phyloP scores from a whole-genome alignment of 1,139 yeast species.

The Debaryomyces nepalensis region DNA sequence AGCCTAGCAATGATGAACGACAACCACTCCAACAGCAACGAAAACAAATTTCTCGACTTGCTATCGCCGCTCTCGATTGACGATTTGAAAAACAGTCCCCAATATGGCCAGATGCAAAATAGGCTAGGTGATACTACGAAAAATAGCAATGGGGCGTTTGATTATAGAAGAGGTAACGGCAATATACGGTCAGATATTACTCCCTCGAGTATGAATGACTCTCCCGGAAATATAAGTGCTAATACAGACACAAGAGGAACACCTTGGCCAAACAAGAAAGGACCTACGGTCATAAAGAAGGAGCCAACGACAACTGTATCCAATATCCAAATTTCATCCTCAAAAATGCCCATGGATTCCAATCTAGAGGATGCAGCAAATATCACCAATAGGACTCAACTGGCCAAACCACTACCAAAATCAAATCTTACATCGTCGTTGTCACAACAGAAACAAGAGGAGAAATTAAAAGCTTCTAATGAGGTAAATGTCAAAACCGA shows the following conservation, averaged over 20 bases:
- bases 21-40: constrained; percentile 6
- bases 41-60: constrained; percentile 35
- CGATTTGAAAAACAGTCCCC: constrained; percentile 32
- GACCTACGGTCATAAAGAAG: constrained; percentile 13
- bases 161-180: not conserved
- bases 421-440: constrained; percentile 43
- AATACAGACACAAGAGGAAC: not conserved
- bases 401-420: constrained; percentile 20
- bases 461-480: not conserved
- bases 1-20: constrained; percentile 17
- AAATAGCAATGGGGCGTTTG: not conserved
- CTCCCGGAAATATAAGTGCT: constrained; percentile 27
- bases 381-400: not conserved
- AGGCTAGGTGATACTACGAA: not conserved
- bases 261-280: constrained; percentile 3
- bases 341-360: not conserved
- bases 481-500: constrained; percentile 2
- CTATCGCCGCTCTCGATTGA: constrained; percentile 48
- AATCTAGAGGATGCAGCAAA: not conserved
- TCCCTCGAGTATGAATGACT: constrained; percentile 35
- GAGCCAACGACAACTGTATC: constrained; percentile 18
- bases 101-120: constrained; percentile 12
- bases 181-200: constrained; percentile 11
- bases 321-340: constrained; percentile 14
- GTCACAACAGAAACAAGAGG: constrained; percentile 20